Percentiles rank a stretch among this genome's conserved stretches.
Evolutionary conservation across 805 yeast species (phyloP).

Genomic region (Wickerhamiella parazyma): DNA sequence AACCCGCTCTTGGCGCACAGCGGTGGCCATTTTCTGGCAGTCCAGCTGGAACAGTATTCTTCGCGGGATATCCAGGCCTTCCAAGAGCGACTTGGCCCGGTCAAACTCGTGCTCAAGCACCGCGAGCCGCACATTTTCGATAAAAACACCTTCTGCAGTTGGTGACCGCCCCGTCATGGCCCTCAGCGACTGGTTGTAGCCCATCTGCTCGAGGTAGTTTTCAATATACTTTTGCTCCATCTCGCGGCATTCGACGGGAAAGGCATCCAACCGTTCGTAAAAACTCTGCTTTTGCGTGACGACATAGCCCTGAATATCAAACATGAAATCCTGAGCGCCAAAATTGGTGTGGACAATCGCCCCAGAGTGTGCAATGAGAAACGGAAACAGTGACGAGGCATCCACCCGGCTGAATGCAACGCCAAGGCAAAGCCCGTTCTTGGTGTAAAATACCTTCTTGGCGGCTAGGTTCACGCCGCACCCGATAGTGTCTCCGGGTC

Average conservation of each 20-base stretch:
- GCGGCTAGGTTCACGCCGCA: constrained; percentile 66
- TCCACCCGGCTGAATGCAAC: constrained; percentile 38
- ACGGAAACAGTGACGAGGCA: constrained; percentile 34
- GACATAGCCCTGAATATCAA: constrained; percentile 45
- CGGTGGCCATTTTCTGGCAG: constrained; percentile 33
- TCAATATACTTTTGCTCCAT: constrained; percentile 22
- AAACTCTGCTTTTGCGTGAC: constrained; percentile 31
- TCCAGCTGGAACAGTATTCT: constrained; percentile 30
- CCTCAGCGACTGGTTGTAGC: constrained; percentile 40
- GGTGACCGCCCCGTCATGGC: too few species aligned
- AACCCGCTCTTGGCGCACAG: constrained; percentile 21
- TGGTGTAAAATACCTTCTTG: constrained; percentile 57
- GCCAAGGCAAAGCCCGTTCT: constrained; percentile 59
- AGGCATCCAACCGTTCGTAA: constrained; percentile 10
- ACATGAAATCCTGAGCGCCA: constrained; percentile 37
- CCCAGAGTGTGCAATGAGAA: constrained; percentile 34
- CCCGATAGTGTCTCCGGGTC: constrained; percentile 56
- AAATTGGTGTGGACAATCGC: constrained; percentile 39
- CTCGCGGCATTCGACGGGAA: constrained; percentile 7
- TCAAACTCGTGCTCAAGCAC: constrained; percentile 36
- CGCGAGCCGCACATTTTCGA: constrained; percentile 32
- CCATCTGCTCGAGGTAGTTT: constrained; percentile 45
- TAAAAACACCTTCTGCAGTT: constrained; percentile 22
- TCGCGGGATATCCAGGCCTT: neutral
- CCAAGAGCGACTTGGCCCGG: constrained; percentile 30